Evolutionary conservation across 1,284 basidiomycete species (phyloP).

Genomic region (Rhodofomes roseus): DNA sequence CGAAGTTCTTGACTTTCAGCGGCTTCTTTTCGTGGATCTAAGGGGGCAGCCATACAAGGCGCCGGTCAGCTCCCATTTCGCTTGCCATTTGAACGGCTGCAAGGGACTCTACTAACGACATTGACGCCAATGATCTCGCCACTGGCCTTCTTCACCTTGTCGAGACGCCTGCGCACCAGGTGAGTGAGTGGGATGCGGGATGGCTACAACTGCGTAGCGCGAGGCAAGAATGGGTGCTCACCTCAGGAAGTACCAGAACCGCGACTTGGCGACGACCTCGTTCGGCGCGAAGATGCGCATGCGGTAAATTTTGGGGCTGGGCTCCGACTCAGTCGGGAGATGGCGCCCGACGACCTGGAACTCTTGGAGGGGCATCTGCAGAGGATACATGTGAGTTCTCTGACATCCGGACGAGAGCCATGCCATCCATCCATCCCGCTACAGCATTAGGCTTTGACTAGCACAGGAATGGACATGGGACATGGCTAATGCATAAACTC

Average conservation of each 20-base stretch:
- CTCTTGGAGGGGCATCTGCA: conserved; percentile 61
- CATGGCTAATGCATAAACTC: neutral
- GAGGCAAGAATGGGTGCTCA: conserved; percentile 26
- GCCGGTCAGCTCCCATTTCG: conserved; percentile 66
- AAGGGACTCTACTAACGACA: conserved; percentile 78
- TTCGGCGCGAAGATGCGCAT: conserved; percentile 99
- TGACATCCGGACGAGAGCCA: conserved; percentile 6
- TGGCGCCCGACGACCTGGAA: conserved; percentile 98
- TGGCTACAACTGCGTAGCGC: neutral
- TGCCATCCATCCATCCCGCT: neutral
- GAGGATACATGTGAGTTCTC: neutral
- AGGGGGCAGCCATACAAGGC: conserved; percentile 20
- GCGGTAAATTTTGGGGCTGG: conserved; percentile 95
- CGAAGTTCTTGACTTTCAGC: conserved; percentile 99
- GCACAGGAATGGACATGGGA: neutral
- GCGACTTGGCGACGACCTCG: conserved; percentile 97
- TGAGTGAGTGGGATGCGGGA: neutral
- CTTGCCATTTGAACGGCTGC: conserved; percentile 85
- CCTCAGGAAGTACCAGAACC: conserved; percentile 99
- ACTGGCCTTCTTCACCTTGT: conserved; percentile 99
- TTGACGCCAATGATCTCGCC: conserved; percentile 99
- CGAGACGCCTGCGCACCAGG: conserved; percentile 67
- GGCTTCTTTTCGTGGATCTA: conserved; percentile 98
- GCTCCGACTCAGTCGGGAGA: conserved; percentile 91
- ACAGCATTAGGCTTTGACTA: neutral